Evolutionary conservation across 805 yeast genomes (phyloP), one percentile per base, ranked within the genome.

Genomic region (Candida alai): DNA sequence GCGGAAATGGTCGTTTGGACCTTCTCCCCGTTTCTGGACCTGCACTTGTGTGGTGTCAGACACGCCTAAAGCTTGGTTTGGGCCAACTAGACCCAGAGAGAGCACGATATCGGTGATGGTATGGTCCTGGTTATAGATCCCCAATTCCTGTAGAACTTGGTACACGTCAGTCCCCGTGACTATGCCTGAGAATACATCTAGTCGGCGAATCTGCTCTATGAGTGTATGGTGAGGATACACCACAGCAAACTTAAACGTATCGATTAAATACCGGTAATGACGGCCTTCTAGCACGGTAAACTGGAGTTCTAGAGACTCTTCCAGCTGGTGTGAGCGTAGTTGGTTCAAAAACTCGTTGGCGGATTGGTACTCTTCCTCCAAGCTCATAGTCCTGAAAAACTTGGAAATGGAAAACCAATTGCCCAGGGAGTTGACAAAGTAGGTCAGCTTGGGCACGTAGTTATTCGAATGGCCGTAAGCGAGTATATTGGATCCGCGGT

Each of bases 241-340:
- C 1, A 56, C 35, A 4, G 48, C 49, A 24, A 48, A 53, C 39
- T 60, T 61, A 40, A 65, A 34, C 5, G 49, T 52, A 7, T 52
- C 57, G 3, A 65, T 40, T 1, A 59, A 33, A 27, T 43, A 41
- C 17, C 34, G 39, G 39, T 41, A 53, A 19, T 45, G 48, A 22
- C 39, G 37, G 0, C 63, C 66, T 16, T 55, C 60, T 67, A 65
- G 56, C 11, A 63, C 51, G 17, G 41, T 43, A 34, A 65, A 51
- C 10, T 49, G 47, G 18, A 62, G 22, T 30, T 57, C 64, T n/a
- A 54, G 58, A 20, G 39, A 38, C 1, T 49, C 41, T 32, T 43
- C 48, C 7, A 40, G 35, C 9, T 32, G 24, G 1, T 30, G 17
- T 2, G 45, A 34, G 6, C 16, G 19, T 26, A 49, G 54, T 39